Evolutionary conservation across 176 grass and related monocot genomes (phyloP).

Genomic region (Tillandsia fasciculata): DNA sequence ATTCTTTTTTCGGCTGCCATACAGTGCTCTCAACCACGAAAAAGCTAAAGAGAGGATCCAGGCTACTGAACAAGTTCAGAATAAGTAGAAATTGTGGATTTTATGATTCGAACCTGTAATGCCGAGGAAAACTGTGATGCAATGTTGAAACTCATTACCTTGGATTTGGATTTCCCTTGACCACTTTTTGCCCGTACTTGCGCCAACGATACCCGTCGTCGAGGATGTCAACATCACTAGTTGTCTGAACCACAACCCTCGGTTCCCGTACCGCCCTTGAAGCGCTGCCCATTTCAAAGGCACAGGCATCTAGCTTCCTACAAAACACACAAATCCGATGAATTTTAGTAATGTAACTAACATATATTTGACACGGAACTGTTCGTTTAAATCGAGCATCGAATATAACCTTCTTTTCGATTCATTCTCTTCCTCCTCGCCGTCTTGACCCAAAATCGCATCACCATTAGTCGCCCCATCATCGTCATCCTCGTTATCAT

Average conservation of each 20-base stretch:
- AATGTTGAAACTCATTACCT: slow-evolving; percentile 35
- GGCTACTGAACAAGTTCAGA: neutral
- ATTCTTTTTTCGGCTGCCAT: too few relatives aligned
- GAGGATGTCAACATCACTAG: slow-evolving; percentile 95
- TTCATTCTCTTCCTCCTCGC: slow-evolving; percentile 69
- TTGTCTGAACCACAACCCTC: slow-evolving; percentile 94
- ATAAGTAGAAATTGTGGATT: neutral
- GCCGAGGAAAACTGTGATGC: neutral
- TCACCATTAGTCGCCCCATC: slow-evolving; percentile 57
- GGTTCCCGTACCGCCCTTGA: slow-evolving; percentile 83
- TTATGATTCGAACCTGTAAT: neutral
- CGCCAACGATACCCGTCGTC: slow-evolving; percentile 97
- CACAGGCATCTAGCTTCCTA: slow-evolving; percentile 80
- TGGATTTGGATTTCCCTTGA: slow-evolving; percentile 99
- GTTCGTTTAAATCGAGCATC: neutral
- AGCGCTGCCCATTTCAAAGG: slow-evolving; percentile 64
- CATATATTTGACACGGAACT: neutral
- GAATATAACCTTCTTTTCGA: slow-evolving; percentile 81
- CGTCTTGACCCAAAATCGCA: slow-evolving; percentile 39
- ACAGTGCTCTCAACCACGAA: too few relatives aligned
- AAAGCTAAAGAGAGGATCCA: too few relatives aligned
- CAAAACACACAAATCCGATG: slow-evolving; percentile 6
- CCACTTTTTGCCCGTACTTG: slow-evolving; percentile 99
- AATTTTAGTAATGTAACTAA: neutral
- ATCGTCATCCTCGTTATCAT: slow-evolving; percentile 35